Evolutionary conservation across 305 asterid species (phyloP).

Genomic region (Rubia balearica): DNA sequence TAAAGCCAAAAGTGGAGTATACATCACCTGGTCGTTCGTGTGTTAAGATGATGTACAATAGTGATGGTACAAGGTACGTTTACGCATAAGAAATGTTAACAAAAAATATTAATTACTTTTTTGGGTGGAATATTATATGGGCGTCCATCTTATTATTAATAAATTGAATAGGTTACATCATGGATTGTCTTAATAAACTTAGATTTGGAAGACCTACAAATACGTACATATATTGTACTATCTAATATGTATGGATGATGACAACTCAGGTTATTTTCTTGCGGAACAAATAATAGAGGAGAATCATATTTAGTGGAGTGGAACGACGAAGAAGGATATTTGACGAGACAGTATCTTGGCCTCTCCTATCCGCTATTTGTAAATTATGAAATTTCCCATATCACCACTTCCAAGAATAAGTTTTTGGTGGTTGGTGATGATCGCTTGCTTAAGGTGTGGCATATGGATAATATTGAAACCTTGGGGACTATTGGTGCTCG

Average conservation of each 20-base stretch:
- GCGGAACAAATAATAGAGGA: conserved; percentile 58
- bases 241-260: too few species aligned
- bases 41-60: conserved; percentile 50
- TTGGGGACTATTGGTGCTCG: conserved; percentile 39
- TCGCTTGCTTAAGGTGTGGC: conserved; percentile 58
- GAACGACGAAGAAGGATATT: conserved; percentile 46
- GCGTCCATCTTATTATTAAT: too few species aligned
- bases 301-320: conserved; percentile 59
- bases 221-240: too few species aligned
- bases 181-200: too few species aligned
- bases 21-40: conserved; percentile 46
- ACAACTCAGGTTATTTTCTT: conserved; percentile 51
- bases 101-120: too few species aligned
- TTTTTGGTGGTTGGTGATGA: conserved; percentile 67
- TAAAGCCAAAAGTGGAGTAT: conserved; percentile 33
- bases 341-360: conserved; percentile 41
- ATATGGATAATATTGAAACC: conserved; percentile 34
- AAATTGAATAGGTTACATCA: too few species aligned
- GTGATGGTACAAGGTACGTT: conserved; percentile 48
- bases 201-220: too few species aligned
- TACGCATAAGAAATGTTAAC: too few species aligned
- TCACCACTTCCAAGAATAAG: conserved; percentile 33
- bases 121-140: too few species aligned
- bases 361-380: conserved; percentile 13
- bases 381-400: conserved; percentile 28